Conservation (phyloP, 345 rosid genomes). For the Moringa oleifera region DNA sequence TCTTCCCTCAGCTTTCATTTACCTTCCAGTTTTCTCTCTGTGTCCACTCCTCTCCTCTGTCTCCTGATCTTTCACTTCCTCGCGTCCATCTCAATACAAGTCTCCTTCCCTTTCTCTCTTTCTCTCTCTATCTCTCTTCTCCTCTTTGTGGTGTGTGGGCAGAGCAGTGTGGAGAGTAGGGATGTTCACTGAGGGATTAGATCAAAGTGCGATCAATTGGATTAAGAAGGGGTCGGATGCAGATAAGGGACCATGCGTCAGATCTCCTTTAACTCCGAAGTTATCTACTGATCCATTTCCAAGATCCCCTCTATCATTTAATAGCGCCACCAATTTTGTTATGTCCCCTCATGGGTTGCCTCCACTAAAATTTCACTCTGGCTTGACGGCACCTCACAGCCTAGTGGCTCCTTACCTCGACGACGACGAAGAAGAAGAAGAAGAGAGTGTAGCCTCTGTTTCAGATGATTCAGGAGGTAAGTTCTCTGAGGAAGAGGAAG, state of each 20-base stretch:
- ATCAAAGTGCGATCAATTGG: conserved; percentile 69
- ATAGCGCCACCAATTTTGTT: conserved; percentile 15
- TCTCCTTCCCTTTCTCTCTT: too few species aligned
- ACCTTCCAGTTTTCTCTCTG: too few species aligned
- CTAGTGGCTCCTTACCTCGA: conserved; percentile 29
- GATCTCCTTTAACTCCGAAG: conserved; percentile 70
- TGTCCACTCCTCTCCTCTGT: too few species aligned
- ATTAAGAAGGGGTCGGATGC: conserved; percentile 55
- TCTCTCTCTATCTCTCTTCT: too few species aligned
- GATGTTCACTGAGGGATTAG: conserved; percentile 69
- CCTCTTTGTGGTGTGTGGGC: conserved; percentile 1
- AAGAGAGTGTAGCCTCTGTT: conserved; percentile 65
- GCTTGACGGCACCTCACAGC: conserved; percentile 39
- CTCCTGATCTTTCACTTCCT: too few species aligned
- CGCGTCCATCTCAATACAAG: too few species aligned
- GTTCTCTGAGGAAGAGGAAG: conserved; percentile 40
- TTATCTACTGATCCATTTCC: conserved; percentile 34
- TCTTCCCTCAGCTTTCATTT: too few species aligned
- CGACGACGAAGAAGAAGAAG: conserved; percentile 20
- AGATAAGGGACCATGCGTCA: conserved; percentile 37
- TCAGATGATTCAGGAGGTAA: conserved; percentile 30
- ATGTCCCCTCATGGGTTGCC: conserved; percentile 45
- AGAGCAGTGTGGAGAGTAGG: not conserved
- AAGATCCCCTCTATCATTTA: conserved; percentile 39
- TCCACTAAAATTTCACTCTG: conserved; percentile 53